Conservation (phyloP, 2,329 filamentous ascomycete species). For the Trichoderma lentiforme region DNA sequence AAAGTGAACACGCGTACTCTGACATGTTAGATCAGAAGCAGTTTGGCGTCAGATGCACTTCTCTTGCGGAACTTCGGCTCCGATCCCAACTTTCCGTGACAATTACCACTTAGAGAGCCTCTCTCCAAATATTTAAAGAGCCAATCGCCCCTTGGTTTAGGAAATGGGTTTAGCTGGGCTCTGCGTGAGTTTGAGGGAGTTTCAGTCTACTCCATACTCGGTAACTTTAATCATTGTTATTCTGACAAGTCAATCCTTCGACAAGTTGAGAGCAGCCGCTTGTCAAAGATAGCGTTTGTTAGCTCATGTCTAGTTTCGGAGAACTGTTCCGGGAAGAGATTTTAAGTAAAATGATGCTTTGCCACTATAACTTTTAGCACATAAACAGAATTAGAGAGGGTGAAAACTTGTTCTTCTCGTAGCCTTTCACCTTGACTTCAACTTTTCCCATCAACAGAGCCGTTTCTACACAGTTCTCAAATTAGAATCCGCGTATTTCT, state of each 20-base stretch:
- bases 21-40: neutral
- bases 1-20: neutral
- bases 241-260: neutral
- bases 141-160: neutral
- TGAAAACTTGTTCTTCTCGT: neutral
- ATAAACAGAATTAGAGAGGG: neutral
- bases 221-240: neutral
- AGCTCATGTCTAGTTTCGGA: neutral
- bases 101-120: neutral
- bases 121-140: neutral
- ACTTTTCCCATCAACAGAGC: neutral
- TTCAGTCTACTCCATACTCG: neutral
- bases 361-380: neutral
- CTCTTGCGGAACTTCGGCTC: no score
- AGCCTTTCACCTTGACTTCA: neutral
- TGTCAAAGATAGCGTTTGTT: neutral
- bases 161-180: neutral
- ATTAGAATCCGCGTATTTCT: neutral
- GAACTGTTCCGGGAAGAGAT: neutral
- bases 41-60: neutral
- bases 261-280: neutral
- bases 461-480: neutral
- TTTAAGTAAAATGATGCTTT: neutral
- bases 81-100: neutral
- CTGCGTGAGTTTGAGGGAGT: neutral